These are phyloP conservation scores for Zygoascus hellenicus DNA, from an alignment of 1,139 yeast genomes.

Conservation along the genomic window DNA sequence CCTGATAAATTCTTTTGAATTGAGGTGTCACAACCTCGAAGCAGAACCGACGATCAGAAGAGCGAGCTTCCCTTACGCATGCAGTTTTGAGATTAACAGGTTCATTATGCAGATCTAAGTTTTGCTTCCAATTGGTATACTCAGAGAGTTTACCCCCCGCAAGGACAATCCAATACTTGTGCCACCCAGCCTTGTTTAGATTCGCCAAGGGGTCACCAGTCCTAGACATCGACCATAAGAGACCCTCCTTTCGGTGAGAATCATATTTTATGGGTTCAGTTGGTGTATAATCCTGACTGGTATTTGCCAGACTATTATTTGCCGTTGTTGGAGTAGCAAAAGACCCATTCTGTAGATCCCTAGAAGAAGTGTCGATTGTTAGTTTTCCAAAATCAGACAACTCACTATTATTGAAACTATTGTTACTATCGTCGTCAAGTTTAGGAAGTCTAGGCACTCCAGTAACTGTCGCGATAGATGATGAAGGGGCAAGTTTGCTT, in stretches of 20 bases:
- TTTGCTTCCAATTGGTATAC: constrained; percentile 78
- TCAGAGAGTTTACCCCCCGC: constrained; percentile 63
- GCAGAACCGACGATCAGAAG: constrained; percentile 48
- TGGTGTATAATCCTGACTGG: not conserved
- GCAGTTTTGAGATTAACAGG: constrained; percentile 75
- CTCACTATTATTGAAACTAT: not conserved
- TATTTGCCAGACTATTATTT: not conserved
- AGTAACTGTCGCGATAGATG: constrained; percentile 1
- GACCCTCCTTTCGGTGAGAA: constrained; percentile 43
- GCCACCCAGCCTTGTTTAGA: constrained; percentile 73
- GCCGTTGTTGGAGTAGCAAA: not conserved
- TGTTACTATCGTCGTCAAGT: not conserved
- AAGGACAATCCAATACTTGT: constrained; percentile 81
- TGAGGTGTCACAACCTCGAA: constrained; percentile 72
- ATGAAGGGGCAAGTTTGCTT: not conserved
- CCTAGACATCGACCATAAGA: constrained; percentile 50
- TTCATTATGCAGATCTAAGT: constrained; percentile 52
- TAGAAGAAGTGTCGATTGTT: not conserved
- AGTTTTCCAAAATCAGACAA: not conserved
- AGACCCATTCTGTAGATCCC: not conserved
- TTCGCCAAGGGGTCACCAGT: constrained; percentile 52
- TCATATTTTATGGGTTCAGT: not conserved
- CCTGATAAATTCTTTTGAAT: constrained; percentile 73
- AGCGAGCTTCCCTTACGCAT: constrained; percentile 49
- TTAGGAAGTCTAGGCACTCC: not conserved